A percentile compares a stretch with the other conserved stretches of the same genome.
These are phyloP conservation scores for Penicillium janthinellum DNA, from an alignment of 2,329 filamentous ascomycete genomes.

Conservation along the genomic window DNA sequence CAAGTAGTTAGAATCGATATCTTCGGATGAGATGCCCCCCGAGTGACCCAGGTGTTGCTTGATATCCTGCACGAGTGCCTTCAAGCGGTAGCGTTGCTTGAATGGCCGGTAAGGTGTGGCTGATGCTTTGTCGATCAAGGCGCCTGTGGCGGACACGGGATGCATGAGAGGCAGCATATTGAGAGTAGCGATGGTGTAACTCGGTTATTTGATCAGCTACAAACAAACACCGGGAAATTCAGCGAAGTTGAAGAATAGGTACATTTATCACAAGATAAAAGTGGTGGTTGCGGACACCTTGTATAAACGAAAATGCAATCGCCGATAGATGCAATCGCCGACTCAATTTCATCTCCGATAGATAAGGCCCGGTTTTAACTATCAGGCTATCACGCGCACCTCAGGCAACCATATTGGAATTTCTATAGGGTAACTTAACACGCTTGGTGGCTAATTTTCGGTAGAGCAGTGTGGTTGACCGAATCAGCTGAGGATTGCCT, in stretches of 20 bases:
- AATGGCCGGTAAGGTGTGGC: slow-evolving; percentile 20
- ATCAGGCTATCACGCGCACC: background rate
- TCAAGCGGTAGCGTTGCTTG: slow-evolving; percentile 25
- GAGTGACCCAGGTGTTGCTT: slow-evolving; percentile 32
- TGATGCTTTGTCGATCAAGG: slow-evolving; percentile 14
- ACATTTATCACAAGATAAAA: slow-evolving; percentile 1
- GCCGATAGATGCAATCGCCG: slow-evolving; percentile 23
- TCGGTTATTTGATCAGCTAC: background rate
- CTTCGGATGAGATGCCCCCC: slow-evolving; percentile 28
- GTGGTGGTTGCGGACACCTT: slow-evolving; percentile 1
- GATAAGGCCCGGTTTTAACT: background rate
- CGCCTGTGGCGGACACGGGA: slow-evolving; percentile 6
- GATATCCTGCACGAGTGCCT: slow-evolving; percentile 31
- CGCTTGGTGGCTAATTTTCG: background rate
- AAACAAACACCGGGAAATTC: background rate
- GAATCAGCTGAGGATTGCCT: background rate
- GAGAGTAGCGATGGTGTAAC: background rate
- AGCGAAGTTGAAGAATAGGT: background rate
- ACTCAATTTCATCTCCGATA: slow-evolving; percentile 19
- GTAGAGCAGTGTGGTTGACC: background rate
- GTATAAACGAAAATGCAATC: slow-evolving; percentile 10
- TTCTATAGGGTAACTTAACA: background rate
- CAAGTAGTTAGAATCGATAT: slow-evolving; percentile 30
- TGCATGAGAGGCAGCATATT: slow-evolving; percentile 22
- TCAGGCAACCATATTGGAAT: background rate